Conservation (phyloP, 768 basidiomycete species). For the Cystobasidium onofrii region DNA sequence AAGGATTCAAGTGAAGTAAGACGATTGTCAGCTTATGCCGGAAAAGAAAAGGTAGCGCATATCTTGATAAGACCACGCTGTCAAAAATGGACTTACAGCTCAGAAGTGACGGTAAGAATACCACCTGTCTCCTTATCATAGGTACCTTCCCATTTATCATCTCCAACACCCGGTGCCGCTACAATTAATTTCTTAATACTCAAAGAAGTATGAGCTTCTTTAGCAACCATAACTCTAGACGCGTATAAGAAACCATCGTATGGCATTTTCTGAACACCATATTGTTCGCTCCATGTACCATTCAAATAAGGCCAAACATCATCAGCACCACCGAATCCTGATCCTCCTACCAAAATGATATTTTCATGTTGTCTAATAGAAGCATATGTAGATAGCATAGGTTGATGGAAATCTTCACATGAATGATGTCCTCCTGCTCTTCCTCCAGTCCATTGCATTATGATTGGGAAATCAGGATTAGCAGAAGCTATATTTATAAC, state of each 20-base stretch:
- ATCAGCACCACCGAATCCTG: conserved; percentile 81
- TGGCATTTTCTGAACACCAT: conserved; percentile 86
- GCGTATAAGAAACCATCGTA: conserved; percentile 96
- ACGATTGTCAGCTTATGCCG: no score
- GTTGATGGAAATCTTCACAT: conserved; percentile 97
- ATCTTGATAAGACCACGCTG: no score
- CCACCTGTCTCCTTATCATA: conserved; percentile 91
- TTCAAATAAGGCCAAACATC: conserved; percentile 95
- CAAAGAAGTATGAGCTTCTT: conserved; percentile 89
- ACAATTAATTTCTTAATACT: conserved; percentile 96
- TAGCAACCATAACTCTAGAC: conserved; percentile 95
- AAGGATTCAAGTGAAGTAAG: no score
- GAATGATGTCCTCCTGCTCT: conserved; percentile 98
- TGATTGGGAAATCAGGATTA: conserved; percentile 92
- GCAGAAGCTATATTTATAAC: conserved; percentile 90
- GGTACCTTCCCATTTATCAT: conserved; percentile 75
- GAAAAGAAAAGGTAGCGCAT: no score
- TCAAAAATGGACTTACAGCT: conserved; percentile 56
- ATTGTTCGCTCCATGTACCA: conserved; percentile 85
- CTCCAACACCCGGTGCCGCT: conserved; percentile 81
- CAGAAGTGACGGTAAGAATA: conserved; percentile 90
- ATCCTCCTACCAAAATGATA: conserved; percentile 82
- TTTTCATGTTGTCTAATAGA: conserved; percentile 81
- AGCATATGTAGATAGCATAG: conserved; percentile 79
- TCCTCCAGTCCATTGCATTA: conserved; percentile 98